These are phyloP conservation scores for Theileria sp. DNA, from an alignment of 169 alveolate genomes.

Conservation along the genomic window DNA sequence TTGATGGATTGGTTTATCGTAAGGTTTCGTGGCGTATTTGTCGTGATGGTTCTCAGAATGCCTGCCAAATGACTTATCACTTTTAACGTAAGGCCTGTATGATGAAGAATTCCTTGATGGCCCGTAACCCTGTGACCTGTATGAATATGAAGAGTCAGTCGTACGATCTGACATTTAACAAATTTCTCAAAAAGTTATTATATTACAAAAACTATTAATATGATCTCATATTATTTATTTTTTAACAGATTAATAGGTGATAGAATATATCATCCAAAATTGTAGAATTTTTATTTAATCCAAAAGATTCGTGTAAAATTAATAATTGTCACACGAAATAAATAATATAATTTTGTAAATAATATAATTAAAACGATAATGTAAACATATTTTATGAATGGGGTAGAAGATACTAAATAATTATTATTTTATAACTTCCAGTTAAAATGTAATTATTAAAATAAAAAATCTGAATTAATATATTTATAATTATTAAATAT, in stretches of 20 bases:
- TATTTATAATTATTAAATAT: too few species aligned
- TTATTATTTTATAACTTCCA: too few species aligned
- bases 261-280: too few species aligned
- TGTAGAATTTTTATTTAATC: too few species aligned
- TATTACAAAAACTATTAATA: neutral
- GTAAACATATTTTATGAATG: too few species aligned
- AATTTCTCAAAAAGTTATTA: neutral
- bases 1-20: constrained; percentile 1
- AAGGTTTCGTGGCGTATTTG: constrained; percentile 12
- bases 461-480: too few species aligned
- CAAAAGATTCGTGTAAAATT: too few species aligned
- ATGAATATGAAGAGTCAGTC: neutral
- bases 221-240: neutral
- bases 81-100: neutral
- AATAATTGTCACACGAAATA: too few species aligned
- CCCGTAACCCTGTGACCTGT: neutral
- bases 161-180: neutral
- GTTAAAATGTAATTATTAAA: too few species aligned
- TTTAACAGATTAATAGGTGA: neutral
- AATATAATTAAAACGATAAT: too few species aligned
- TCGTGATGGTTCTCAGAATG: neutral
- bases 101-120: constrained; percentile 7
- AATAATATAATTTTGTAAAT: too few species aligned
- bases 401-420: too few species aligned
- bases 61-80: neutral